These are phyloP conservation scores for Acanthamoeba lenticulata DNA, from an alignment of 208 protist species.

Conservation along the genomic window DNA sequence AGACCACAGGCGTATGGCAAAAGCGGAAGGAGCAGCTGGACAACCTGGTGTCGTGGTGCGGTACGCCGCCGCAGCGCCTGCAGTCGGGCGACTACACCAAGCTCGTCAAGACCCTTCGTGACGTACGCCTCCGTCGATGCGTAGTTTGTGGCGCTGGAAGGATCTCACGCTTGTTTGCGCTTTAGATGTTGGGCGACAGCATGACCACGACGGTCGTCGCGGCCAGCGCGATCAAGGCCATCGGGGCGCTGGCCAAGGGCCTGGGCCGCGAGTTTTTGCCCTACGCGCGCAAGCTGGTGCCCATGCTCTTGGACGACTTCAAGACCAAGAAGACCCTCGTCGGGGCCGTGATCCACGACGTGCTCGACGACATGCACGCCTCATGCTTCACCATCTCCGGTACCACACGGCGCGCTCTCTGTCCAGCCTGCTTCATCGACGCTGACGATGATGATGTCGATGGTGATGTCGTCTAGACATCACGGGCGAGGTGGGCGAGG, in stretches of 20 bases:
- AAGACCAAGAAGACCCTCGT: constrained; percentile 44
- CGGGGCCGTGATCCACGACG: background rate
- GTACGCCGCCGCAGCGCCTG: background rate
- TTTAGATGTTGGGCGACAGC: constrained; percentile 2
- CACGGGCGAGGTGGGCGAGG: background rate
- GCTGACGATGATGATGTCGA: background rate
- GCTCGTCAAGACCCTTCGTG: constrained; percentile 26
- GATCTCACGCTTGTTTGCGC: no score
- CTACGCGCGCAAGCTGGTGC: background rate
- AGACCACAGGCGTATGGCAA: constrained; percentile 25
- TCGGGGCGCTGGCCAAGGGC: constrained; percentile 3
- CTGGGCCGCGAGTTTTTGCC: constrained; percentile 43
- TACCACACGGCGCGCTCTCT: background rate
- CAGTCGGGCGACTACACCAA: constrained; percentile 42
- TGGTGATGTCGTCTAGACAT: background rate
- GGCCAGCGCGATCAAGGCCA: constrained; percentile 41
- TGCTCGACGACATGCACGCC: constrained; percentile 53
- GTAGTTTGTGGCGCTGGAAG: no score
- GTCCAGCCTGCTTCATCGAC: background rate
- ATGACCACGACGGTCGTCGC: constrained; percentile 10
- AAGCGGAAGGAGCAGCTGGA: constrained; percentile 52
- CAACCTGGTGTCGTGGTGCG: background rate
- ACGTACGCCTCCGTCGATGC: no score
- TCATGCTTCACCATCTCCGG: constrained; percentile 39
- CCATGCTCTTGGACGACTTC: constrained; percentile 32